Conservation (phyloP, 345 rosid genomes). For the Pistacia vera region DNA sequence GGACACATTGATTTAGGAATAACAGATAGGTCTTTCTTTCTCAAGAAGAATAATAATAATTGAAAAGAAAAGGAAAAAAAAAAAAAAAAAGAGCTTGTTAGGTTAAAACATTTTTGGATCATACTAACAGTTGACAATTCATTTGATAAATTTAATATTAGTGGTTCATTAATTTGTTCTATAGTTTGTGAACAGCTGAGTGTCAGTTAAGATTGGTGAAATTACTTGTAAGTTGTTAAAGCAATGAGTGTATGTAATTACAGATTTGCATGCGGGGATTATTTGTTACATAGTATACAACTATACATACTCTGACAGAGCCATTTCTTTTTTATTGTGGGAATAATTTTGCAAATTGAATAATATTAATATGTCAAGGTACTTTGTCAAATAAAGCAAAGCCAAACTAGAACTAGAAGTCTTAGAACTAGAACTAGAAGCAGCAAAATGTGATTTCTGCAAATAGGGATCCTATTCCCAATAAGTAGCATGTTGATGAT, state of each 20-base stretch:
- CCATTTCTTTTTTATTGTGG: too few species aligned
- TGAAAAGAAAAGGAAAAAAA: too few species aligned
- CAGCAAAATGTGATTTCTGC: too few species aligned
- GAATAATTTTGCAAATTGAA: too few species aligned
- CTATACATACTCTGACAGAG: too few species aligned
- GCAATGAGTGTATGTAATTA: neutral
- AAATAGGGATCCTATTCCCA: too few species aligned
- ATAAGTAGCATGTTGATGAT: too few species aligned
- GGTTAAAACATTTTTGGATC: constrained; percentile 31
- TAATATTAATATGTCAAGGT: too few species aligned
- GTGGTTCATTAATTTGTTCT: constrained; percentile 20
- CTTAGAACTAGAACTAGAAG: too few species aligned
- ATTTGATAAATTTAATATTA: constrained; percentile 8
- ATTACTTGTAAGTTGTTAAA: neutral
- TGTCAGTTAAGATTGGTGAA: neutral
- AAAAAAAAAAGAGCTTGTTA: constrained; percentile 15
- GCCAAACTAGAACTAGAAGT: too few species aligned
- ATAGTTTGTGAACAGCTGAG: neutral
- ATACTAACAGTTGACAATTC: constrained; percentile 22
- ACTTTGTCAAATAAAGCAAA: too few species aligned
- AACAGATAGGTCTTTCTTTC: neutral
- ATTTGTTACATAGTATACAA: too few species aligned
- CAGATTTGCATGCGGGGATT: neutral
- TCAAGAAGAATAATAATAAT: neutral
- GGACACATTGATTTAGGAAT: constrained; percentile 48